Evolutionary conservation across 2,329 filamentous ascomycete species (phyloP).

Genomic region (Colletotrichum abscissum): DNA sequence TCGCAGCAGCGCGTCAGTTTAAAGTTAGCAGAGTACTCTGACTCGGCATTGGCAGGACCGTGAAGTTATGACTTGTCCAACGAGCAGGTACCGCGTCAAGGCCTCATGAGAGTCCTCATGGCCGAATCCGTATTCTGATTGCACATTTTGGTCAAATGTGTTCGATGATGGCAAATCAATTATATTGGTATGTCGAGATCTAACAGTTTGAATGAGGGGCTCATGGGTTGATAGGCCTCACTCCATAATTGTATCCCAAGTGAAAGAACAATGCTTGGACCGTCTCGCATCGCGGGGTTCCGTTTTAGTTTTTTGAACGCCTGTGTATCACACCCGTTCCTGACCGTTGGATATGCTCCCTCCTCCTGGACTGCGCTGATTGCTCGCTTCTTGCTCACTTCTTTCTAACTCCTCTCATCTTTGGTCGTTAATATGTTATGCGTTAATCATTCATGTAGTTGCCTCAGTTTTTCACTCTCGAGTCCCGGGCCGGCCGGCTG

Average conservation of each 20-base stretch:
- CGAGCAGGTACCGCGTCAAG: neutral
- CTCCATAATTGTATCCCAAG: neutral
- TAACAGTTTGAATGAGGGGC: neutral
- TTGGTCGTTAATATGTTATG: neutral
- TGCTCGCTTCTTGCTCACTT: constrained; percentile 7
- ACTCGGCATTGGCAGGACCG: neutral
- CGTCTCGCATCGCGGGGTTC: constrained; percentile 5
- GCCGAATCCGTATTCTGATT: neutral
- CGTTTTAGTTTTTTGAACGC: constrained; percentile 20
- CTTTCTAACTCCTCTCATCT: constrained; percentile 1
- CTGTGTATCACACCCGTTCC: constrained; percentile 3
- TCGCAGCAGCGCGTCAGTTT: neutral
- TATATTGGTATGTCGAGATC: neutral
- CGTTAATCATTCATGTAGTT: neutral
- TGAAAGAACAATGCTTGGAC: constrained; percentile 16
- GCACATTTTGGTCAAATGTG: neutral
- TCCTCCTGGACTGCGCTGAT: constrained; percentile 9
- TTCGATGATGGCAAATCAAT: neutral
- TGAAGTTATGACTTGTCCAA: no score
- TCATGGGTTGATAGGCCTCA: neutral
- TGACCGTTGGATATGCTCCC: neutral
- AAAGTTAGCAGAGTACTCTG: neutral
- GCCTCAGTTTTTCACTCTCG: constrained; percentile 29
- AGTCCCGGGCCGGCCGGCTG: constrained; percentile 28
- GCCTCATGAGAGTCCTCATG: neutral